Conservation (phyloP, 306 rosid genomes). For the Cucurbita moschata region DNA sequence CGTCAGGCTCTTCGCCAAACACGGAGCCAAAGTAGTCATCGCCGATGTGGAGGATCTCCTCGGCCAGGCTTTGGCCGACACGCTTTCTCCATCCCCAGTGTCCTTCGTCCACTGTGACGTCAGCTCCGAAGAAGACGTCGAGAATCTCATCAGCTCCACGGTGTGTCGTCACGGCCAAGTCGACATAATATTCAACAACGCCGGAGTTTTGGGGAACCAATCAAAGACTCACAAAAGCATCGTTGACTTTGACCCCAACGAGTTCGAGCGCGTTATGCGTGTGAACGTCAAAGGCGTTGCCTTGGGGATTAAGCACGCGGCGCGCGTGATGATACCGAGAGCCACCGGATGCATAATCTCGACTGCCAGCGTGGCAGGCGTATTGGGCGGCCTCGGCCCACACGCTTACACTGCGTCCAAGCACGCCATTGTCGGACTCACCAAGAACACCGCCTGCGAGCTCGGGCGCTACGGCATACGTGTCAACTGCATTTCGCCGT, state of each 20-base stretch:
- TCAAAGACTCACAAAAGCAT: constrained; percentile 52
- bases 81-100: constrained; percentile 33
- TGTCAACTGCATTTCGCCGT: constrained; percentile 78
- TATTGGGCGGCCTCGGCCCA: constrained; percentile 75
- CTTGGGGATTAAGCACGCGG: constrained; percentile 76
- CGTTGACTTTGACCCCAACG: constrained; percentile 41
- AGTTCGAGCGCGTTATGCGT: constrained; percentile 56
- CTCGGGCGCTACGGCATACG: constrained; percentile 61
- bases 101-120: constrained; percentile 61
- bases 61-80: constrained; percentile 36
- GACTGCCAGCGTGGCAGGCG: constrained; percentile 63
- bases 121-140: constrained; percentile 48
- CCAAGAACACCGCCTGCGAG: constrained; percentile 73
- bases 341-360: constrained; percentile 56
- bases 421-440: constrained; percentile 81
- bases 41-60: constrained; percentile 53
- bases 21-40: constrained; percentile 69
- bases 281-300: constrained; percentile 81
- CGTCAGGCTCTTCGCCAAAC: constrained; percentile 44
- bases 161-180: constrained; percentile 44
- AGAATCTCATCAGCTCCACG: constrained; percentile 29
- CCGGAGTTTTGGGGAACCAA: constrained; percentile 63
- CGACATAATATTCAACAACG: constrained; percentile 80
- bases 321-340: constrained; percentile 64
- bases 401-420: constrained; percentile 88